phyloP scores from a whole-genome alignment of 2,329 filamentous ascomycete species.

The Fusarium udum region DNA sequence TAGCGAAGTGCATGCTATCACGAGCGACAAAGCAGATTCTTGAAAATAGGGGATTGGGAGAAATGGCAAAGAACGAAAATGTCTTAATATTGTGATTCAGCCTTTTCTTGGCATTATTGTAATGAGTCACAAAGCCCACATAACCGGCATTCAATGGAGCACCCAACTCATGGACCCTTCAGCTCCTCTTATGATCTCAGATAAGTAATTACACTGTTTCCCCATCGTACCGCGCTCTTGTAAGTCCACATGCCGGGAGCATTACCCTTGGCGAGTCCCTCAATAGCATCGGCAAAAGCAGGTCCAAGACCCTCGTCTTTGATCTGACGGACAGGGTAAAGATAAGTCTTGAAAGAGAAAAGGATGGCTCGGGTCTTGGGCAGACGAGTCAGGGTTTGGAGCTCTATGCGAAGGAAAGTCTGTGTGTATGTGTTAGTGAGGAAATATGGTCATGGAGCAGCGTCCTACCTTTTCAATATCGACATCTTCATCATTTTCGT shows the following conservation, averaged over 20 bases:
- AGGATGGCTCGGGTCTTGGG: conserved; percentile 27
- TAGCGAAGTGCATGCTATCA: not conserved
- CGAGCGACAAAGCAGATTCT: not conserved
- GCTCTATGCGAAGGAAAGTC: conserved; percentile 32
- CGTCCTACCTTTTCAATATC: conserved; percentile 7
- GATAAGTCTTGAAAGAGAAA: conserved; percentile 34
- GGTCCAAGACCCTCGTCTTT: conserved; percentile 23
- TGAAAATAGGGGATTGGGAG: not conserved
- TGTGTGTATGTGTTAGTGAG: not conserved
- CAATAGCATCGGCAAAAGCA: conserved; percentile 32
- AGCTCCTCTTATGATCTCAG: conserved; percentile 11
- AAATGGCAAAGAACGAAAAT: not conserved
- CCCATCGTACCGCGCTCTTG: conserved; percentile 31
- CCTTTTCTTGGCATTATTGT: not conserved
- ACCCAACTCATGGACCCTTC: not conserved
- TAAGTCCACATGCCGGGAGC: conserved; percentile 36
- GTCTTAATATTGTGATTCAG: not conserved
- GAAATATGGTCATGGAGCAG: fast-evolving
- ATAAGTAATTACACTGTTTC: conserved; percentile 21
- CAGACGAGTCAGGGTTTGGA: conserved; percentile 27
- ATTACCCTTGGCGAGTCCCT: conserved; percentile 28
- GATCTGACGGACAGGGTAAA: conserved; percentile 28
- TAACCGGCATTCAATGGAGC: too few relatives aligned
- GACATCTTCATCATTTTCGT: conserved; percentile 8
- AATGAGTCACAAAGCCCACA: not conserved